phyloP scores from a whole-genome alignment of 805 yeast genomes.

The Saccharomycopsis oosterbeekiorum region DNA sequence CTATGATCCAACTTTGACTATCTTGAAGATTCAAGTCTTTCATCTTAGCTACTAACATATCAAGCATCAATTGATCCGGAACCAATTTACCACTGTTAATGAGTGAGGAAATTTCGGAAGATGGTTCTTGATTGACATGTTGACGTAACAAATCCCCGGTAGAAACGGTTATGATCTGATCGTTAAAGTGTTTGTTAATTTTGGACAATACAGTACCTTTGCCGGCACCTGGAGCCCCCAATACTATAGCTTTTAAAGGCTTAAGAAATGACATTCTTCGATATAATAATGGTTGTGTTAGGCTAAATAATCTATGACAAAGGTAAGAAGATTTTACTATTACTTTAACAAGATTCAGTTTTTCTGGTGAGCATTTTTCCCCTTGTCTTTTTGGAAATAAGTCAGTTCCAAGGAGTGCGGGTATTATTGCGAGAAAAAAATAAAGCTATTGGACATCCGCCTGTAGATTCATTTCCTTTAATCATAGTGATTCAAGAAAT shows the following conservation, averaged over 20 bases:
- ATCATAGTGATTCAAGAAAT: no score
- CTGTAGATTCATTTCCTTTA: no score
- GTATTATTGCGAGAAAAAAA: no score
- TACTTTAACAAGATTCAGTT: no score
- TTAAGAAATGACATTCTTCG: slow-evolving; percentile 5
- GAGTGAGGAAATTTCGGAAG: slow-evolving; percentile 43
- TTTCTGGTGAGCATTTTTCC: no score
- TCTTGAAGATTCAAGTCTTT: slow-evolving; percentile 30
- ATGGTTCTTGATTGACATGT: slow-evolving; percentile 55
- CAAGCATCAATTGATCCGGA: slow-evolving; percentile 63
- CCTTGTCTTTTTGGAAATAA: no score
- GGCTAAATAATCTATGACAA: no score
- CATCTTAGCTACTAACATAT: slow-evolving; percentile 45
- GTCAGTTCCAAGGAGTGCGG: no score
- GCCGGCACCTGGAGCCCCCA: slow-evolving; percentile 96
- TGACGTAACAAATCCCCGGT: slow-evolving; percentile 77
- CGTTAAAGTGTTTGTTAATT: slow-evolving; percentile 43
- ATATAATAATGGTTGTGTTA: neutral
- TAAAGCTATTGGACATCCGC: no score
- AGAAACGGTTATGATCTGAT: slow-evolving; percentile 47
- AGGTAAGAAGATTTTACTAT: no score
- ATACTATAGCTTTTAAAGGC: slow-evolving; percentile 57
- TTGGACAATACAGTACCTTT: slow-evolving; percentile 82
- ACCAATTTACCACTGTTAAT: slow-evolving; percentile 59
- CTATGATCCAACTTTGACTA: slow-evolving; percentile 59